Base-by-base conservation (phyloP, 2,329 filamentous ascomycete species). In the Nigrograna mackinnonii region DNA sequence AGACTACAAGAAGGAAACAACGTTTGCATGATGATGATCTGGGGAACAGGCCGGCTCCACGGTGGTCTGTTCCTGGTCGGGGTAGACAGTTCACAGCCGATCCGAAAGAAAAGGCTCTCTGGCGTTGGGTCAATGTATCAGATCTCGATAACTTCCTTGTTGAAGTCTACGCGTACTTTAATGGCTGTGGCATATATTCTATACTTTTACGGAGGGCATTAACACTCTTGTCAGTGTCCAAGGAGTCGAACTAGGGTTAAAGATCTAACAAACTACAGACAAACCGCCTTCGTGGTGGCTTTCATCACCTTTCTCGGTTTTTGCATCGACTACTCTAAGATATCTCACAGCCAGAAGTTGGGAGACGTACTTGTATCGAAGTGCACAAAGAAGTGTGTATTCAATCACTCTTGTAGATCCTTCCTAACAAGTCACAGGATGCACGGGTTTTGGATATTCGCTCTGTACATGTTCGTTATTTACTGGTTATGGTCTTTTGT, bases 101-200 rank as follows among this genome's bases (percentile, higher is more conserved):
- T 56, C 80, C 83, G 1, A 84, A 84, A 66, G 87, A 92, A 61
- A 87, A 85, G 66, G 91, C 91, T 3, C 82, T 95, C 74, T 96
- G 90, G 86, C 82, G 89, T 69, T 96, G 91, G 88, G 89, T 89
- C 41, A 96, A 96, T 60, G 89, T 94, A 43, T 83, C 88, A 26
- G 94, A 95, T 60, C 75, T 96, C 39, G 91, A 96, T 68, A 86
- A 84, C 57, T 96, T 96, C 64, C 83, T 96, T 61, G 80, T 83
- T 41, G 87, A 87, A 49, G 89, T 95, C 3, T 96, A 96, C 64
- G 79, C 87, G 51, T 96, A 96, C 68, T 96, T 88, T 60, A 76
- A 86, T 38, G 87, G 86, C 2, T 86, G 89, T 50, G 91, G 91
- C 0, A 83, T 95, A 26, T 91, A 85, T 80, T 95, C 89, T 43